Percentiles rank a stretch among this genome's conserved stretches.
phyloP scores from a whole-genome alignment of 805 yeast genomes.

The Yueomyces sp. region DNA sequence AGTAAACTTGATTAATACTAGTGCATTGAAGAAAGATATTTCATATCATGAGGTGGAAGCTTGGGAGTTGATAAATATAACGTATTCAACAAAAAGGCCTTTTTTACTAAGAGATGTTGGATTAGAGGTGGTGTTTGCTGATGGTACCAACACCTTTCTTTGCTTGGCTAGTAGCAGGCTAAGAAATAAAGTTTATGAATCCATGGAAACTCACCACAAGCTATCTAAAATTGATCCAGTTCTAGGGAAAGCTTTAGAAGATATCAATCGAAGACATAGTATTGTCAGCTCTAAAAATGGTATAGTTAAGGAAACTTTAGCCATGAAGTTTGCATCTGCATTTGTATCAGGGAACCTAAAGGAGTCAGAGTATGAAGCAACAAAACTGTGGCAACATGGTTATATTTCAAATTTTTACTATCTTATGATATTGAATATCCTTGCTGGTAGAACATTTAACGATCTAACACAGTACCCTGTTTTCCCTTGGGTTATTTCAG shows the following conservation, averaged over 20 bases:
- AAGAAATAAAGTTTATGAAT: slow-evolving; percentile 44
- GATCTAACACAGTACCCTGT: slow-evolving; percentile 86
- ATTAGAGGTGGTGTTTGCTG: slow-evolving; percentile 58
- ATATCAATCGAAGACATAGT: slow-evolving; percentile 30
- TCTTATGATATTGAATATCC: slow-evolving; percentile 62
- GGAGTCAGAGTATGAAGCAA: slow-evolving; percentile 29
- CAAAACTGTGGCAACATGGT: slow-evolving; percentile 64
- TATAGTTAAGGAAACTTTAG: slow-evolving; percentile 22
- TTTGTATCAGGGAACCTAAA: slow-evolving; percentile 11
- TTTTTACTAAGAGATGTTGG: slow-evolving; percentile 73
- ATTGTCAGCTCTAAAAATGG: slow-evolving; percentile 21
- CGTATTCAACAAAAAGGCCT: slow-evolving; percentile 58
- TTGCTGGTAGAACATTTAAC: slow-evolving; percentile 82
- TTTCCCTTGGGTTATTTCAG: slow-evolving; percentile 85
- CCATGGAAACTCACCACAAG: slow-evolving; percentile 35
- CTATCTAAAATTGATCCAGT: slow-evolving; percentile 41
- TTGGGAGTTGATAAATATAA: slow-evolving; percentile 50
- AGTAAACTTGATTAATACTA: slow-evolving; percentile 45
- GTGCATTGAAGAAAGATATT: slow-evolving; percentile 7
- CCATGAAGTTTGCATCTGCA: slow-evolving; percentile 32
- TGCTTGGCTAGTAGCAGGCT: slow-evolving; percentile 42
- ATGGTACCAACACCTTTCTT: slow-evolving; percentile 58
- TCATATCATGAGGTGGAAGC: slow-evolving; percentile 33
- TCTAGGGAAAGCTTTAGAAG: slow-evolving; percentile 37
- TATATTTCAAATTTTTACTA: slow-evolving; percentile 75